Conservation (phyloP, 164 flowering plant genomes). For the Macadamia integrifolia region DNA sequence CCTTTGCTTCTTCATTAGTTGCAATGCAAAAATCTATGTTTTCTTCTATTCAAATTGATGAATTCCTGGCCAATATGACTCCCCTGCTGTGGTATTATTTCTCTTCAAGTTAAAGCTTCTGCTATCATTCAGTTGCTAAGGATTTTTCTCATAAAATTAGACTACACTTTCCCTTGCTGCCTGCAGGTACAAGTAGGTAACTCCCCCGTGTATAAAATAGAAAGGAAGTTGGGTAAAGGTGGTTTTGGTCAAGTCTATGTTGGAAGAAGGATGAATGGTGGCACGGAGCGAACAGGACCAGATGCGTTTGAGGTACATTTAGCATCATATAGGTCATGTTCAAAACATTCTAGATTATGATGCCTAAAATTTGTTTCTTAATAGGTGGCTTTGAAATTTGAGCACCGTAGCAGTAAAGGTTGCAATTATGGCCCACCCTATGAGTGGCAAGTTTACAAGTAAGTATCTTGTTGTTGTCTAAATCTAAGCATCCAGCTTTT, state of each 20-base stretch:
- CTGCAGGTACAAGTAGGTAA: constrained; percentile 80
- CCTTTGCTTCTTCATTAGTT: too few relatives aligned
- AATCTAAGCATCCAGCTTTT: not conserved
- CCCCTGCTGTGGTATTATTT: not conserved
- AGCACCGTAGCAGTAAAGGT: constrained; percentile 87
- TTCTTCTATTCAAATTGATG: too few relatives aligned
- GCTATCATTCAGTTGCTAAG: not conserved
- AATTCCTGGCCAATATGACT: not conserved
- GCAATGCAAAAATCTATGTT: too few relatives aligned
- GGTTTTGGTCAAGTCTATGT: constrained; percentile 98
- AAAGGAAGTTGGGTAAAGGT: constrained; percentile 89
- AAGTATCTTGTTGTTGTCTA: constrained; percentile 12
- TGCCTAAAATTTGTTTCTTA: not conserved
- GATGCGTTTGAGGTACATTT: constrained; percentile 72
- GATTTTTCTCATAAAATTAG: not conserved
- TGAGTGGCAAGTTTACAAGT: constrained; percentile 98
- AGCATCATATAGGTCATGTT: not conserved
- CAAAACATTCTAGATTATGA: not conserved
- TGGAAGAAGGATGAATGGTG: constrained; percentile 68
- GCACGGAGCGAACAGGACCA: constrained; percentile 68
- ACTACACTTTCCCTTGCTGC: constrained; percentile 7
- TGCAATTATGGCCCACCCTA: constrained; percentile 93
- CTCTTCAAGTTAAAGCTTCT: not conserved
- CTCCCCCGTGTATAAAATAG: constrained; percentile 72
- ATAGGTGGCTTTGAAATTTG: constrained; percentile 88